phyloP scores from a whole-genome alignment of 352 stramenopile genomes.

The Phytopythium aichiense region DNA sequence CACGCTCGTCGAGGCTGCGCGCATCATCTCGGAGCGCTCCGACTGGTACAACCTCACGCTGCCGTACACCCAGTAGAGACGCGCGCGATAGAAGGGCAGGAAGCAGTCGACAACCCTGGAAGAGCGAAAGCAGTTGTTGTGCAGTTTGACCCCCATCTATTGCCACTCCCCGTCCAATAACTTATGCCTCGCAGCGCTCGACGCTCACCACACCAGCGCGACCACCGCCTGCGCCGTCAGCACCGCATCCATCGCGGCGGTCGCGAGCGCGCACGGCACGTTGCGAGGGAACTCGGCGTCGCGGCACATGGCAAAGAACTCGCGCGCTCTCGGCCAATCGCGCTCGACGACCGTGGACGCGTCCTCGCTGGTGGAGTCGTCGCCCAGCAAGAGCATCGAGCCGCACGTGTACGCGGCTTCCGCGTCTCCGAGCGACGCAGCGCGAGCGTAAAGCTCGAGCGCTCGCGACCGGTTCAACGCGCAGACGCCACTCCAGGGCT shows the following conservation, averaged over 20 bases:
- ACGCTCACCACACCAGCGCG: neutral
- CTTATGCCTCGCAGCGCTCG: neutral
- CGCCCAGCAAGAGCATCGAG: conserved; percentile 45
- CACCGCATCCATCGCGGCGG: conserved; percentile 28
- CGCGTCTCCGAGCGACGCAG: conserved; percentile 46
- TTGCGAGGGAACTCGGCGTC: conserved; percentile 54
- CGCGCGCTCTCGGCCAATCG: conserved; percentile 37
- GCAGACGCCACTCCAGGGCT: conserved; percentile 58
- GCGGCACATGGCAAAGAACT: conserved; percentile 50
- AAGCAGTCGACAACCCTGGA: neutral
- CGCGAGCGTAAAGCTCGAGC: conserved; percentile 48
- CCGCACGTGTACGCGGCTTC: conserved; percentile 66
- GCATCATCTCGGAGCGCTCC: conserved; percentile 47
- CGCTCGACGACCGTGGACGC: conserved; percentile 13
- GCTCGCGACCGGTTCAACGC: conserved; percentile 41
- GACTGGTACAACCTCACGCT: conserved; percentile 66
- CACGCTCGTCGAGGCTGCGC: conserved; percentile 54
- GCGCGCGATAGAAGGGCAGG: neutral
- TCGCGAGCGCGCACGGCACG: conserved; percentile 47
- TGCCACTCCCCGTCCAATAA: neutral
- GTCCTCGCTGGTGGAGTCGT: conserved; percentile 17
- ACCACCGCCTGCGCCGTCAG: neutral
- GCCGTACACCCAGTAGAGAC: conserved; percentile 39
- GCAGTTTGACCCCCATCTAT: neutral
- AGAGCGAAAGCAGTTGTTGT: neutral